A percentile compares a stretch with the other conserved stretches of the same genome.
These are phyloP conservation scores for Paradendryphiella salina DNA, from an alignment of 2,329 filamentous ascomycete genomes.

Conservation along the genomic window DNA sequence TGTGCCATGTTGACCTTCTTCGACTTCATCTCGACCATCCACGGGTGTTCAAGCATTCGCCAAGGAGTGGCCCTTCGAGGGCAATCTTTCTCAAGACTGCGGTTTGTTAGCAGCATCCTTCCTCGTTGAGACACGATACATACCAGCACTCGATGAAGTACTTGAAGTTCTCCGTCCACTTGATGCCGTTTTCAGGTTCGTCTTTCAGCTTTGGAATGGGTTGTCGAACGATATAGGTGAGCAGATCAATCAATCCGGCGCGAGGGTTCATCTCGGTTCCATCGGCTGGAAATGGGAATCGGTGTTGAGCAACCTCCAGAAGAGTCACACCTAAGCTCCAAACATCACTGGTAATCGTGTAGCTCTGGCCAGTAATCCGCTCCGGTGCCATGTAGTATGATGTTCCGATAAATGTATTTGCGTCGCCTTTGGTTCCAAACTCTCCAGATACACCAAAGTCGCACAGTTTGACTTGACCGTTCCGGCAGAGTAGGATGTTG, in stretches of 20 bases:
- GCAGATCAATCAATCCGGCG: constrained; percentile 87
- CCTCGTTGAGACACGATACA: constrained; percentile 47
- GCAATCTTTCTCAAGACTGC: constrained; percentile 90
- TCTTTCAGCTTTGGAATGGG: constrained; percentile 95
- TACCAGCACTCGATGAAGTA: constrained; percentile 99
- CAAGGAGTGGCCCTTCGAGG: constrained; percentile 86
- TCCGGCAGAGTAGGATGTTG: constrained; percentile 89
- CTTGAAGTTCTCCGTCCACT: constrained; percentile 97
- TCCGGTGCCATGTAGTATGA: constrained; percentile 99
- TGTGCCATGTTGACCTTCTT: constrained; percentile 98
- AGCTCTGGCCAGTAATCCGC: constrained; percentile 94
- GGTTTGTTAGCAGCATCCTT: constrained; percentile 26
- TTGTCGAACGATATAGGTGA: constrained; percentile 97
- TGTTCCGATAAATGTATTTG: constrained; percentile 98
- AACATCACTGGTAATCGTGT: constrained; percentile 97
- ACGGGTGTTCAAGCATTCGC: constrained; percentile 98
- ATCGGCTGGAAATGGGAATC: constrained; percentile 97
- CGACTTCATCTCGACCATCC: constrained; percentile 94
- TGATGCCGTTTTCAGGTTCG: constrained; percentile 83
- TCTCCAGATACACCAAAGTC: constrained; percentile 98
- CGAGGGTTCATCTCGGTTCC: constrained; percentile 93
- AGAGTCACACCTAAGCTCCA: constrained; percentile 97
- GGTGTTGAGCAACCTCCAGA: constrained; percentile 98
- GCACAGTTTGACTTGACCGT: constrained; percentile 92
- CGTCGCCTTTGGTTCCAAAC: constrained; percentile 97